These are phyloP conservation scores for Ceratobasidium sp. DNA, from an alignment of 1,284 basidiomycete species.

Conservation along the genomic window DNA sequence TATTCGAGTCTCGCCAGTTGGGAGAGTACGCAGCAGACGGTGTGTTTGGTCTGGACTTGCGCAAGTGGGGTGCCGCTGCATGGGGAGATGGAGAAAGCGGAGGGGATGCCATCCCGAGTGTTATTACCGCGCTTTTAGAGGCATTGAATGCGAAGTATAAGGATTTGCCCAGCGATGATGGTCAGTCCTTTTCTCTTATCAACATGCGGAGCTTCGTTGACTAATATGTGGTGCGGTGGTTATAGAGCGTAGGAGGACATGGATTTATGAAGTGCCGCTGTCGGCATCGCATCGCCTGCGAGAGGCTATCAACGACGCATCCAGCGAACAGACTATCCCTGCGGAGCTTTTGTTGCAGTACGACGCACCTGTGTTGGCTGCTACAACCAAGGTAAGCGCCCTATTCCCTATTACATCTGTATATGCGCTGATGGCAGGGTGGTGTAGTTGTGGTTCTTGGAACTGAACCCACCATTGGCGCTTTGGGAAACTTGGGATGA, in stretches of 20 bases:
- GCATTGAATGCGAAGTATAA: constrained; percentile 74
- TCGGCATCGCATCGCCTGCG: constrained; percentile 83
- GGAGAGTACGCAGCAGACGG: constrained; percentile 74
- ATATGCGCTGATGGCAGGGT: neutral
- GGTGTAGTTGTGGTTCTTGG: constrained; percentile 76
- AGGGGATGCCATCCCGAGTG: constrained; percentile 67
- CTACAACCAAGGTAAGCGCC: constrained; percentile 68
- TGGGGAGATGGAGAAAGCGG: constrained; percentile 64
- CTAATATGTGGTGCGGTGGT: neutral
- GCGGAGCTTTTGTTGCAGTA: constrained; percentile 75
- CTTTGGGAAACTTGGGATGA: constrained; percentile 92
- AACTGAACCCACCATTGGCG: constrained; percentile 84
- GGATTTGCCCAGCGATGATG: constrained; percentile 69
- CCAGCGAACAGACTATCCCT: constrained; percentile 71
- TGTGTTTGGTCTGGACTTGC: constrained; percentile 87
- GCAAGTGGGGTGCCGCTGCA: constrained; percentile 71
- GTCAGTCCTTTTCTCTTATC: constrained; percentile 58
- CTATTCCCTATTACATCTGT: too few species aligned
- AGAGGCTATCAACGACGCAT: constrained; percentile 79
- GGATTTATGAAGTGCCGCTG: constrained; percentile 82
- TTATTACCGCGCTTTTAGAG: constrained; percentile 73
- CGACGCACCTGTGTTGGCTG: constrained; percentile 87
- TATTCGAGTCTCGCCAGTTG: constrained; percentile 84
- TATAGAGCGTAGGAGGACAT: constrained; percentile 84
- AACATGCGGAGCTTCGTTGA: constrained; percentile 21